Percentiles rank a stretch among this genome's conserved stretches.
Evolutionary conservation across 106 monocot species (phyloP).

Genomic region (Acorus calamus): DNA sequence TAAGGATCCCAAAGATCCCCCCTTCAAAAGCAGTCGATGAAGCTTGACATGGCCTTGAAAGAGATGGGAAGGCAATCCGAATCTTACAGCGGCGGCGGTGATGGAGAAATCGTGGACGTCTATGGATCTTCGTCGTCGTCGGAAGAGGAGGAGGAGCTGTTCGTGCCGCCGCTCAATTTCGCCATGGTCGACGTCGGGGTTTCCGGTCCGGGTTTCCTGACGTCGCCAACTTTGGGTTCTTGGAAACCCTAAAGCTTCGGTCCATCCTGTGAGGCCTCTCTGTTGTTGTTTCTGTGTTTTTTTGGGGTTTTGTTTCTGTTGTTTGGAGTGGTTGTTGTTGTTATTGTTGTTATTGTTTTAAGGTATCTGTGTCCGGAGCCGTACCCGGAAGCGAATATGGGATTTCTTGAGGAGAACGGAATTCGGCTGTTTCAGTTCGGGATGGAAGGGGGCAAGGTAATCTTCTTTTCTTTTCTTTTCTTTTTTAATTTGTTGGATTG

Average conservation of each 20-base stretch:
- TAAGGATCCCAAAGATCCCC: no score
- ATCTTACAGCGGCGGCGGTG: no score
- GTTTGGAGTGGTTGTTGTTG: no score
- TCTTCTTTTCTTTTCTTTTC: not conserved
- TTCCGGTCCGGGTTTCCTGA: constrained; percentile 36
- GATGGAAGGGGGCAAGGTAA: constrained; percentile 38
- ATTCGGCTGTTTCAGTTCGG: constrained; percentile 39
- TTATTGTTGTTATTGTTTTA: not conserved
- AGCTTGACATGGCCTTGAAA: no score
- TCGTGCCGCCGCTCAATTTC: constrained; percentile 39
- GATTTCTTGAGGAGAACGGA: constrained; percentile 24
- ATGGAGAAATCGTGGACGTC: no score
- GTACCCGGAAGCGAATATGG: constrained; percentile 24
- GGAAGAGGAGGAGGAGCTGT: constrained; percentile 10
- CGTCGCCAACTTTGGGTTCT: constrained; percentile 26
- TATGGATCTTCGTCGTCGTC: no score
- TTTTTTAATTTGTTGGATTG: no score
- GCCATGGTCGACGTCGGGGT: constrained; percentile 37
- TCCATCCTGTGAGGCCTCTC: constrained; percentile 25
- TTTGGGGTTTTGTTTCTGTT: no score
- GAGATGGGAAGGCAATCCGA: no score
- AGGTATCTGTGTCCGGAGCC: constrained; percentile 40
- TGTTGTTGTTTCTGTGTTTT: not conserved
- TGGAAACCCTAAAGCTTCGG: constrained; percentile 24
- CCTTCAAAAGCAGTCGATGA: no score